These are phyloP conservation scores for Penicillium hesseltinei DNA, from an alignment of 2,329 filamentous ascomycete species.

Conservation along the genomic window DNA sequence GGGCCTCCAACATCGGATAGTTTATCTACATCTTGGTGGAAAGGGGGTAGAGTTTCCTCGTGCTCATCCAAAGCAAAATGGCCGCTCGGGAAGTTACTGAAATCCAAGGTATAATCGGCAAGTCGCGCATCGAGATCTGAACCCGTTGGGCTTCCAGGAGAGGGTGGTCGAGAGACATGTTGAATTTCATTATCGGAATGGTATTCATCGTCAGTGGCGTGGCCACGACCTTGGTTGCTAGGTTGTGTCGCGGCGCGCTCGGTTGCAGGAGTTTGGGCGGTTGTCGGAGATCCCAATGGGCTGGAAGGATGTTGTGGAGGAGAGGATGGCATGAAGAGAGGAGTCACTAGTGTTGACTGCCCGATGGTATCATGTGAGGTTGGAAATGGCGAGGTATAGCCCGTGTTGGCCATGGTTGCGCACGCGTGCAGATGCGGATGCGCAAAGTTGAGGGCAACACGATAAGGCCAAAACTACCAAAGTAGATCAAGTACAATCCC, in stretches of 20 bases:
- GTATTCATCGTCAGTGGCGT: constrained; percentile 12
- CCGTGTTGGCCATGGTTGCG: constrained; percentile 38
- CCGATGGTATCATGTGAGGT: constrained; percentile 45
- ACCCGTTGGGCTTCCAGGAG: constrained; percentile 28
- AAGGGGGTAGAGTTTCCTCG: constrained; percentile 27
- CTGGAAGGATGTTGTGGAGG: constrained; percentile 27
- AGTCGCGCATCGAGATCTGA: constrained; percentile 40
- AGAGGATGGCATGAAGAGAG: constrained; percentile 39
- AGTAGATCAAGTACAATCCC: background rate
- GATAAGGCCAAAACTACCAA: constrained; percentile 2
- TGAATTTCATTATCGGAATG: constrained; percentile 11
- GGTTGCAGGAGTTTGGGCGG: constrained; percentile 25
- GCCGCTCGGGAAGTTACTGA: constrained; percentile 36
- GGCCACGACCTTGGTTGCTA: constrained; percentile 4
- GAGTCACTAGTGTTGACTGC: constrained; percentile 39
- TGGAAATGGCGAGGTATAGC: constrained; percentile 38
- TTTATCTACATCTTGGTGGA: constrained; percentile 30
- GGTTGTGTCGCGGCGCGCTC: constrained; percentile 16
- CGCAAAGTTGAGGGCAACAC: constrained; percentile 2
- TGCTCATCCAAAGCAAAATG: constrained; percentile 23
- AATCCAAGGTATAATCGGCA: constrained; percentile 42
- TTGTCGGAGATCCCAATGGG: constrained; percentile 23
- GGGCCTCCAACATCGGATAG: constrained; percentile 42
- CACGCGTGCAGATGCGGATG: constrained; percentile 13
- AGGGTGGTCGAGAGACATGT: constrained; percentile 16